Conservation (phyloP, 2,329 filamentous ascomycete species). For the Orbilia blumenaviensis region DNA sequence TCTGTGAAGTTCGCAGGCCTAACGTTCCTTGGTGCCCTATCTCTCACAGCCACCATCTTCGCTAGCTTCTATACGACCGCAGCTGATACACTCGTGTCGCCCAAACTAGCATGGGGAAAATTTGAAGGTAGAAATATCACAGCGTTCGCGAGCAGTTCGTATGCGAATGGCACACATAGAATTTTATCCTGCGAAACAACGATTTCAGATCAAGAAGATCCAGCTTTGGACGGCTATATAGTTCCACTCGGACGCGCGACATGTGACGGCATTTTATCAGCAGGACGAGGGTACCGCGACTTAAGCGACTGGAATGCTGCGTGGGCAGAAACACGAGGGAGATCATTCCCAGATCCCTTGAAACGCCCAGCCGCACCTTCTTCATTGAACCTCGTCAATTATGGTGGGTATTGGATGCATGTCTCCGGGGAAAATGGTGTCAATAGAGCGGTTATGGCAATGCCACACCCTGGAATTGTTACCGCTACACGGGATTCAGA, state of each 20-base stretch:
- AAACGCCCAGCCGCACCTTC: conserved; percentile 20
- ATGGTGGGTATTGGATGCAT: conserved; percentile 36
- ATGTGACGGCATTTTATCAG: conserved; percentile 75
- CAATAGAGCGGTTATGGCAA: conserved; percentile 79
- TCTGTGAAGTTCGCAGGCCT: conserved; percentile 71
- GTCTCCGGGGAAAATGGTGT: conserved; percentile 60
- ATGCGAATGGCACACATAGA: conserved; percentile 71
- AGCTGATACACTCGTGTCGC: conserved; percentile 77
- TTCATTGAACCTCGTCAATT: conserved; percentile 31
- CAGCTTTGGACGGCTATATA: conserved; percentile 59
- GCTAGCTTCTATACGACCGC: conserved; percentile 80
- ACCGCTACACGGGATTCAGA: conserved; percentile 71
- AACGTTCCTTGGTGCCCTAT: conserved; percentile 72
- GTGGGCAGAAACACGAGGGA: not conserved
- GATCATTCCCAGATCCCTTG: conserved; percentile 10
- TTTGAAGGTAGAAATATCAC: conserved; percentile 66
- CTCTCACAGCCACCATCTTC: conserved; percentile 71
- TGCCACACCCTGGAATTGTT: conserved; percentile 76
- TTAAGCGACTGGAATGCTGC: conserved; percentile 36
- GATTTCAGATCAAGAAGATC: conserved; percentile 64
- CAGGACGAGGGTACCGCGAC: conserved; percentile 65
- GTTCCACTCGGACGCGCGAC: conserved; percentile 61
- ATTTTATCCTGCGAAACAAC: conserved; percentile 70
- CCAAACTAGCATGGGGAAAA: conserved; percentile 71
- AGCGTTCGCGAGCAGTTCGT: conserved; percentile 70